These are phyloP conservation scores for Omphalotus olearius DNA, from an alignment of 1,284 basidiomycete species.

Conservation along the genomic window DNA sequence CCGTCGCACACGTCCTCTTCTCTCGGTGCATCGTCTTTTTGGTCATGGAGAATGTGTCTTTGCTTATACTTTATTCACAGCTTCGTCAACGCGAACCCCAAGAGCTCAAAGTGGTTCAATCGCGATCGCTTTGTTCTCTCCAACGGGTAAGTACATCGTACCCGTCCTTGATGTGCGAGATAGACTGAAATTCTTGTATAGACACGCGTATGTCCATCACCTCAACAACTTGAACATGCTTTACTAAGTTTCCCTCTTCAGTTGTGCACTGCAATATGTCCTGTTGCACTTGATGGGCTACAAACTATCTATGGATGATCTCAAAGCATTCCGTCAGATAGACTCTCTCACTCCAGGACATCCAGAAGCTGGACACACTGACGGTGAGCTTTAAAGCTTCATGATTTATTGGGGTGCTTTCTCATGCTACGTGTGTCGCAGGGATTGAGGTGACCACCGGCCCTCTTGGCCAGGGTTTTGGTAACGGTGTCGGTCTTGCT, in stretches of 20 bases:
- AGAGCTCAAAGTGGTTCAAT: slow-evolving; percentile 89
- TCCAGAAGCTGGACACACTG: slow-evolving; percentile 85
- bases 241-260: slow-evolving; percentile 26
- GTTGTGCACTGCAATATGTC: slow-evolving; percentile 84
- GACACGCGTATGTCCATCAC: slow-evolving; percentile 59
- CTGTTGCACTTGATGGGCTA: slow-evolving; percentile 83
- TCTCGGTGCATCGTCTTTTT: slow-evolving; percentile 45
- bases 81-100: slow-evolving; percentile 85
- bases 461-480: slow-evolving; percentile 92
- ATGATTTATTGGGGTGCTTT: neutral
- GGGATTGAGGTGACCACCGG: slow-evolving; percentile 95
- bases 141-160: slow-evolving; percentile 54
- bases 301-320: slow-evolving; percentile 79
- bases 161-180: slow-evolving; percentile 14
- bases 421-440: slow-evolving; percentile 20
- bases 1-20: slow-evolving; percentile 85
- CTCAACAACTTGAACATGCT: neutral
- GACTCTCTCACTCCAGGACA: slow-evolving; percentile 90
- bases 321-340: slow-evolving; percentile 83
- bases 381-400: slow-evolving; percentile 45
- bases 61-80: slow-evolving; percentile 29
- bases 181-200: slow-evolving; percentile 21
- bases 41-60: neutral
- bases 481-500: slow-evolving; percentile 90
- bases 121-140: slow-evolving; percentile 88